Conservation (phyloP, 129 eudicot genomes). For the Escallonia herrerae region DNA sequence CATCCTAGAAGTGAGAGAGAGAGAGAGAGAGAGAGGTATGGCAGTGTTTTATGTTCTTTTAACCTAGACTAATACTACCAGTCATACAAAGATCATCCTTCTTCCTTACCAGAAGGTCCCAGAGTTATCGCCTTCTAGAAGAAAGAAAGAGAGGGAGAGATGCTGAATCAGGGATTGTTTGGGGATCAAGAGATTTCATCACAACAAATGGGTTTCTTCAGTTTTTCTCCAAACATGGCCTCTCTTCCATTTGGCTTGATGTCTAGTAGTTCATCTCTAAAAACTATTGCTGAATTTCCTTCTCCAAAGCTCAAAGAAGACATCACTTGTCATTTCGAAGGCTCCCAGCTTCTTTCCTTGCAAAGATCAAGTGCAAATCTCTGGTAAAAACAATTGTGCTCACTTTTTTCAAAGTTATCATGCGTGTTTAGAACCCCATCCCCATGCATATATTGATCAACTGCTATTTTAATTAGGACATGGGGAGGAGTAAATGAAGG, state of each 20-base stretch:
- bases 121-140: too few relatives aligned
- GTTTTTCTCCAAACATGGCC: conserved; percentile 26
- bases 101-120: too few relatives aligned
- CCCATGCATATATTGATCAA: too few relatives aligned
- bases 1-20: neutral
- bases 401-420: neutral
- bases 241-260: conserved; percentile 30
- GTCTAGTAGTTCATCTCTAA: conserved; percentile 28
- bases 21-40: neutral
- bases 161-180: conserved; percentile 61
- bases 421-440: too few relatives aligned
- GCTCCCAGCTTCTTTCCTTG: conserved; percentile 37
- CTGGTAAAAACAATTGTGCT: conserved; percentile 31
- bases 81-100: too few relatives aligned
- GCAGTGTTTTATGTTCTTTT: too few relatives aligned
- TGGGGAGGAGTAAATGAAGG: conserved; percentile 60
- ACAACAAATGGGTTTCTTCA: conserved; percentile 31
- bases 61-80: too few relatives aligned
- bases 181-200: conserved; percentile 45
- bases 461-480: conserved; percentile 28
- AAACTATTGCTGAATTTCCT: conserved; percentile 16
- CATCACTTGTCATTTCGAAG: conserved; percentile 21
- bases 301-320: conserved; percentile 28
- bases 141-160: conserved; percentile 1
- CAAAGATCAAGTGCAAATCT: conserved; percentile 44